Conservation (phyloP, 768 basidiomycete species). For the Rhodotorula graminis region DNA sequence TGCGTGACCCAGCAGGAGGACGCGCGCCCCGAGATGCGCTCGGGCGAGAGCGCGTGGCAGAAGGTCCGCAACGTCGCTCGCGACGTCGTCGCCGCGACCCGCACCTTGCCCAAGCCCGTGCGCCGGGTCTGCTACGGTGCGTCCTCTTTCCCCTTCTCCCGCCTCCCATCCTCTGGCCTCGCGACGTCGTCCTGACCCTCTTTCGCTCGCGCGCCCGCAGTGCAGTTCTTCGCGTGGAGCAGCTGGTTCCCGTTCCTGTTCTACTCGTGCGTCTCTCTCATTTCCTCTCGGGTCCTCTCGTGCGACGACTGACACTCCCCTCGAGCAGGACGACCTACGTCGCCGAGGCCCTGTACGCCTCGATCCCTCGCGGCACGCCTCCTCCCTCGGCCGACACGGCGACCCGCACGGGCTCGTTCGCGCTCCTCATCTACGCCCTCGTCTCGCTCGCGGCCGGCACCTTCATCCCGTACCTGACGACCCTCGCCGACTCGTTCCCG, state of each 20-base stretch:
- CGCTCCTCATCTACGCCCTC: constrained; percentile 71
- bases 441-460: constrained; percentile 66
- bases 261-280: constrained; percentile 28
- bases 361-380: constrained; percentile 15
- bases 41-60: background rate
- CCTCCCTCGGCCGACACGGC: constrained; percentile 56
- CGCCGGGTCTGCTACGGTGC: constrained; percentile 40
- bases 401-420: constrained; percentile 74
- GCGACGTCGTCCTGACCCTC: background rate
- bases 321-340: constrained; percentile 32
- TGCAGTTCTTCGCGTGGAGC: constrained; percentile 42
- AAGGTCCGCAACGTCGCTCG: background rate
- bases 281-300: too few species aligned
- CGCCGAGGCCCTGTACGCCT: constrained; percentile 27
- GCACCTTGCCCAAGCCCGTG: constrained; percentile 35
- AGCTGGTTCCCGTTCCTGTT: constrained; percentile 38
- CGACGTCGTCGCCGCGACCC: constrained; percentile 48
- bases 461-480: constrained; percentile 61
- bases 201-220: background rate
- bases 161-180: background rate
- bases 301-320: too few species aligned
- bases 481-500: constrained; percentile 2
- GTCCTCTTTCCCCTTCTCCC: background rate
- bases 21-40: constrained; percentile 9
- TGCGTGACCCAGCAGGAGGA: constrained; percentile 63